Evolutionary conservation across 331 rosid genomes (phyloP).

Genomic region (Cydonia oblonga): DNA sequence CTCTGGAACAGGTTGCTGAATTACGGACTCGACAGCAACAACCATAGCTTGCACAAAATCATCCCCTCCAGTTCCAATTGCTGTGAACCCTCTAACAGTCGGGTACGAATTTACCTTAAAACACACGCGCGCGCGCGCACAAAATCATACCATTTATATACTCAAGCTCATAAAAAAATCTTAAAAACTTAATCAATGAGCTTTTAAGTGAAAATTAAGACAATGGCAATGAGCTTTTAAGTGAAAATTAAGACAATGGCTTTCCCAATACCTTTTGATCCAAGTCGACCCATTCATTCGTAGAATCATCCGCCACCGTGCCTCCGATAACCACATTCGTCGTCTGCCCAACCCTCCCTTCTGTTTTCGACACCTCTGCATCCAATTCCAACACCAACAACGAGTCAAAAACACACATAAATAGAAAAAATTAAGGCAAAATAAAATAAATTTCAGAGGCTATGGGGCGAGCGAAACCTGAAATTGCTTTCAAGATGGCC

Average conservation of each 20-base stretch:
- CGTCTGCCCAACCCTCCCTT: constrained; percentile 98
- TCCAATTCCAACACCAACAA: neutral
- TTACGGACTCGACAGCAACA: constrained; percentile 90
- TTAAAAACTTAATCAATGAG: neutral
- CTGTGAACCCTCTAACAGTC: constrained; percentile 83
- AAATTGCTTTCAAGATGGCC: constrained; percentile 86
- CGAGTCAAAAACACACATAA: neutral
- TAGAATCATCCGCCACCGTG: constrained; percentile 79
- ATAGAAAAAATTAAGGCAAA: too few relatives aligned
- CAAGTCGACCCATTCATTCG: constrained; percentile 82
- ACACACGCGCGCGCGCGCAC: neutral
- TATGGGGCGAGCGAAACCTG: constrained; percentile 30
- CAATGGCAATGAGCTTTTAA: too few relatives aligned
- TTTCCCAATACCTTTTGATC: constrained; percentile 64
- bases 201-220: too few relatives aligned
- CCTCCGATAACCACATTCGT: constrained; percentile 96
- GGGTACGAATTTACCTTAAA: constrained; percentile 83
- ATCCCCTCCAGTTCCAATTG: constrained; percentile 94
- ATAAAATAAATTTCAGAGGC: neutral
- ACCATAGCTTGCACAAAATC: constrained; percentile 98
- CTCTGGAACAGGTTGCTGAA: constrained; percentile 85
- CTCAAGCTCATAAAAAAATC: neutral
- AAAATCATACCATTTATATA: neutral
- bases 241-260: neutral
- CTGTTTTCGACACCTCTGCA: constrained; percentile 85